Conservation (phyloP, 495 filamentous ascomycete species). For the Choiromyces venosus region DNA sequence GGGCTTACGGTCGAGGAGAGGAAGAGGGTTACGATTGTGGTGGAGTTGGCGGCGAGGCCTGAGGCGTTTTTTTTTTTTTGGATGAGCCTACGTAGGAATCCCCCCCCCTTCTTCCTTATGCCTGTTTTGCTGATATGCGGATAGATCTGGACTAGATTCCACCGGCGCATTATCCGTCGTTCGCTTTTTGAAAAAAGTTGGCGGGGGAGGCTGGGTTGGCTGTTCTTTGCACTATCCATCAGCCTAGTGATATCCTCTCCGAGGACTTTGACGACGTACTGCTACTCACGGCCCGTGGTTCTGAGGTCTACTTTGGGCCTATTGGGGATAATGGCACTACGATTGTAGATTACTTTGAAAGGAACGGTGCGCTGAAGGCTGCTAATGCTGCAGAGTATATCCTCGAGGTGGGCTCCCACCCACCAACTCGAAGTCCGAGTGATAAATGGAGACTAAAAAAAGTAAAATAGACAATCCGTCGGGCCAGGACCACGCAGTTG, state of each 20-base stretch:
- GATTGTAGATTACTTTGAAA: slow-evolving; percentile 41
- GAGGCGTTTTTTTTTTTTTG: slow-evolving; percentile 71
- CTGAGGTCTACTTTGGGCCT: slow-evolving; percentile 69
- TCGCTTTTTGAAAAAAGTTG: slow-evolving; percentile 74
- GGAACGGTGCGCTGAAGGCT: slow-evolving; percentile 50
- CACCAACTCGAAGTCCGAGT: background rate
- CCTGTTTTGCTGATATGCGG: slow-evolving; percentile 56
- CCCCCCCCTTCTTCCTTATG: background rate
- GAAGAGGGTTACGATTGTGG: slow-evolving; percentile 78
- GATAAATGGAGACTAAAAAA: slow-evolving; percentile 52
- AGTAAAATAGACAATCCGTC: slow-evolving; percentile 45
- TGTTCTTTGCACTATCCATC: slow-evolving; percentile 79
- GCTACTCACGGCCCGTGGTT: slow-evolving; percentile 63
- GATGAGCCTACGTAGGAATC: slow-evolving; percentile 56
- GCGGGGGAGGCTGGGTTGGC: slow-evolving; percentile 63
- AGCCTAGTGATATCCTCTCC: slow-evolving; percentile 65
- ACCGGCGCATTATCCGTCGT: slow-evolving; percentile 80
- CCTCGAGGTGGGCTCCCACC: slow-evolving; percentile 39
- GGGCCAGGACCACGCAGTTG: slow-evolving; percentile 55
- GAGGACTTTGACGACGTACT: slow-evolving; percentile 74
- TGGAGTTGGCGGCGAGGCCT: slow-evolving; percentile 85
- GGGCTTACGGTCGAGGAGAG: slow-evolving; percentile 59
- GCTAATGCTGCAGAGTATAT: slow-evolving; percentile 48
- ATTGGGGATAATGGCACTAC: slow-evolving; percentile 58
- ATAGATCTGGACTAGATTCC: slow-evolving; percentile 75